Evolutionary conservation across 2,329 filamentous ascomycete genomes (phyloP).

Genomic region (Fusarium sp.): DNA sequence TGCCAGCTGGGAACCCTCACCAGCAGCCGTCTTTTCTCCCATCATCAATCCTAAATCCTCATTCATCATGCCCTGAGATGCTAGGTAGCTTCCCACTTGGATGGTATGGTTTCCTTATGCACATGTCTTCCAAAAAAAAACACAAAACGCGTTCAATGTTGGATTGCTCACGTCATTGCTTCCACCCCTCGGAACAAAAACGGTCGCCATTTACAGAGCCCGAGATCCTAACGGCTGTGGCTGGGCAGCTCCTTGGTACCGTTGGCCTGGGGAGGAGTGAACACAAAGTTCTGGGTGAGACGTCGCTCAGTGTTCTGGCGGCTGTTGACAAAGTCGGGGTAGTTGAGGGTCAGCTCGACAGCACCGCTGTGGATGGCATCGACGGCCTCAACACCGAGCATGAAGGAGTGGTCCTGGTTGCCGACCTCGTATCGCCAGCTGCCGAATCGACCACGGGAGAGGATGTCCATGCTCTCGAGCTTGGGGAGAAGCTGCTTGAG

Average conservation of each 20-base stretch:
- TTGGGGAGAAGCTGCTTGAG: slow-evolving; percentile 93
- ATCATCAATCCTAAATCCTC: slow-evolving; percentile 44
- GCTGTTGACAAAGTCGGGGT: slow-evolving; percentile 94
- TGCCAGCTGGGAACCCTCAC: slow-evolving; percentile 36
- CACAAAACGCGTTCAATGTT: slow-evolving; percentile 36
- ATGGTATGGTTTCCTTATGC: slow-evolving; percentile 35
- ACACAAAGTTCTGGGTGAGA: slow-evolving; percentile 59
- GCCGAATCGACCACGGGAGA: slow-evolving; percentile 95
- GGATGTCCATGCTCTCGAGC: slow-evolving; percentile 91
- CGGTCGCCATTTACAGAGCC: slow-evolving; percentile 46
- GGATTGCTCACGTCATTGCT: slow-evolving; percentile 27
- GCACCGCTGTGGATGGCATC: slow-evolving; percentile 91
- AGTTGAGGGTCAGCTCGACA: slow-evolving; percentile 93
- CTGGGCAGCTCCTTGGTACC: slow-evolving; percentile 53
- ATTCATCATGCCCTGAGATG: slow-evolving; percentile 39
- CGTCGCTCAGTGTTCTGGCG: slow-evolving; percentile 69
- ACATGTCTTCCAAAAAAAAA: slow-evolving; percentile 40
- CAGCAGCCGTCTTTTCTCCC: slow-evolving; percentile 36
- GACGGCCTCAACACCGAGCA: slow-evolving; percentile 93
- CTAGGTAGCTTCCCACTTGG: slow-evolving; percentile 32
- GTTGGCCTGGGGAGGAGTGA: slow-evolving; percentile 51
- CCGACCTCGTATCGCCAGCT: slow-evolving; percentile 98
- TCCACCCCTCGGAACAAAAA: slow-evolving; percentile 37
- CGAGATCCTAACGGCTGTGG: slow-evolving; percentile 47
- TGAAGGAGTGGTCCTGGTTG: slow-evolving; percentile 98